Evolutionary conservation across 495 filamentous ascomycete genomes (phyloP).

Genomic region (Lentithecium fluviatile): DNA sequence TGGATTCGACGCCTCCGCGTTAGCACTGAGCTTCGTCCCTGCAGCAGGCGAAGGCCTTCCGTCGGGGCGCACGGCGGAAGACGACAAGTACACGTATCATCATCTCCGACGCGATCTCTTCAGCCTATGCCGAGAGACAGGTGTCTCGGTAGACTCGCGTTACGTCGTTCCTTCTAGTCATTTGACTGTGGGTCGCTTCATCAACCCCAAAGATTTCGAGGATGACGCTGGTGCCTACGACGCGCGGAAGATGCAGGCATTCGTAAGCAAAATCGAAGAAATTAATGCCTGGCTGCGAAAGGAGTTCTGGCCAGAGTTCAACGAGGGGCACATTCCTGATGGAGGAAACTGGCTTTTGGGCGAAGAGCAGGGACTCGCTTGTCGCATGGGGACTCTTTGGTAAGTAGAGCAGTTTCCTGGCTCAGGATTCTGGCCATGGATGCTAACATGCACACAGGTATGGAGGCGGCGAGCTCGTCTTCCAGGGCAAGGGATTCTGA

Average conservation of each 20-base stretch:
- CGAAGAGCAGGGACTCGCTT: slow-evolving; percentile 71
- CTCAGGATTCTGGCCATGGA: too few relatives aligned
- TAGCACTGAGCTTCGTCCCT: slow-evolving; percentile 84
- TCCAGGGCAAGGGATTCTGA: slow-evolving; percentile 61
- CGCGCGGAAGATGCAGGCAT: slow-evolving; percentile 51
- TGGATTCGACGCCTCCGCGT: slow-evolving; percentile 77
- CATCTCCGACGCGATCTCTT: slow-evolving; percentile 82
- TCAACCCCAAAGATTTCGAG: slow-evolving; percentile 53
- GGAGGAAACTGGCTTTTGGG: slow-evolving; percentile 69
- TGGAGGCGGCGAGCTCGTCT: slow-evolving; percentile 67
- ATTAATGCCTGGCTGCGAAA: slow-evolving; percentile 70
- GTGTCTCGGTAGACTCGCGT: slow-evolving; percentile 63
- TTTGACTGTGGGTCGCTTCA: slow-evolving; percentile 80
- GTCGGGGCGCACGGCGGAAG: slow-evolving; percentile 36
- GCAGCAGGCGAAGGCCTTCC: slow-evolving; percentile 57
- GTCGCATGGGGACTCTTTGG: slow-evolving; percentile 64
- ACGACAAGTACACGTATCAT: slow-evolving; percentile 78
- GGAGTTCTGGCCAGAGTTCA: slow-evolving; percentile 61
- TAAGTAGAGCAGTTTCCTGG: not conserved
- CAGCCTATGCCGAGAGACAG: slow-evolving; percentile 54
- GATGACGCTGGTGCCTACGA: slow-evolving; percentile 38
- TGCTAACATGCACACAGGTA: slow-evolving; percentile 53
- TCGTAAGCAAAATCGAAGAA: slow-evolving; percentile 67
- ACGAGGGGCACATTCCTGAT: slow-evolving; percentile 46
- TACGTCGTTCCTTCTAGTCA: slow-evolving; percentile 88